A percentile compares a stretch with the other conserved stretches of the same genome.
phyloP scores from a whole-genome alignment of 306 rosid genomes.

The Cucumis melo region DNA sequence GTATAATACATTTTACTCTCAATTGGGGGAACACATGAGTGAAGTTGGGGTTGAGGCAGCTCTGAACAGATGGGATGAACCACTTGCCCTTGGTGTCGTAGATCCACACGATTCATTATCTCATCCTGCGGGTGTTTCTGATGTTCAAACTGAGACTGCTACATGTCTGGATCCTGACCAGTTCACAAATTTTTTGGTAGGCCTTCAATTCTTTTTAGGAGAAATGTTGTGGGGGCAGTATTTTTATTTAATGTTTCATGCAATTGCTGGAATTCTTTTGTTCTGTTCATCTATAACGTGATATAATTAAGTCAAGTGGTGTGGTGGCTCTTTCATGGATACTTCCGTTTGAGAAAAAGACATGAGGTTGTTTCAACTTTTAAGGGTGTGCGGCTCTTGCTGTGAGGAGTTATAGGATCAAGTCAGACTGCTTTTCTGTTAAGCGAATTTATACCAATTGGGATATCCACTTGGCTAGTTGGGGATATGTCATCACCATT shows the following conservation, averaged over 20 bases:
- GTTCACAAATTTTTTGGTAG: slow-evolving; percentile 79
- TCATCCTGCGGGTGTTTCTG: slow-evolving; percentile 96
- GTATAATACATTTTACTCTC: slow-evolving; percentile 79
- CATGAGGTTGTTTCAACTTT: not conserved
- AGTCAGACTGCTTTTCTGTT: not conserved
- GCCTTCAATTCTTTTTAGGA: not conserved
- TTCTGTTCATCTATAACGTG: not conserved
- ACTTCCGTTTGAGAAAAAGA: not conserved
- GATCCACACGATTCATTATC: slow-evolving; percentile 98
- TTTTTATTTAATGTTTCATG: not conserved
- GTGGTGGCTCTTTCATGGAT: not conserved
- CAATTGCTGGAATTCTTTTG: not conserved
- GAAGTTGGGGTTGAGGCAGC: slow-evolving; percentile 72
- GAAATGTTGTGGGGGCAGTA: not conserved
- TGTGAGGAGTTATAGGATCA: not conserved
- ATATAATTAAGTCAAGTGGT: not conserved
- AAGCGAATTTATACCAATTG: not conserved
- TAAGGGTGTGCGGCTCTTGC: not conserved
- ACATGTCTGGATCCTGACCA: slow-evolving; percentile 59
- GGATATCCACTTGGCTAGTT: not conserved
- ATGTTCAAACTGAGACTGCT: slow-evolving; percentile 83
- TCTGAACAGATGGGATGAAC: slow-evolving; percentile 73
- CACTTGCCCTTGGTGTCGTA: slow-evolving; percentile 67
- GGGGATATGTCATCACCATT: not conserved
- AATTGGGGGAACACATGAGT: slow-evolving; percentile 74